phyloP scores from a whole-genome alignment of 2,329 filamentous ascomycete genomes.

The Helicocarpus griseus region DNA sequence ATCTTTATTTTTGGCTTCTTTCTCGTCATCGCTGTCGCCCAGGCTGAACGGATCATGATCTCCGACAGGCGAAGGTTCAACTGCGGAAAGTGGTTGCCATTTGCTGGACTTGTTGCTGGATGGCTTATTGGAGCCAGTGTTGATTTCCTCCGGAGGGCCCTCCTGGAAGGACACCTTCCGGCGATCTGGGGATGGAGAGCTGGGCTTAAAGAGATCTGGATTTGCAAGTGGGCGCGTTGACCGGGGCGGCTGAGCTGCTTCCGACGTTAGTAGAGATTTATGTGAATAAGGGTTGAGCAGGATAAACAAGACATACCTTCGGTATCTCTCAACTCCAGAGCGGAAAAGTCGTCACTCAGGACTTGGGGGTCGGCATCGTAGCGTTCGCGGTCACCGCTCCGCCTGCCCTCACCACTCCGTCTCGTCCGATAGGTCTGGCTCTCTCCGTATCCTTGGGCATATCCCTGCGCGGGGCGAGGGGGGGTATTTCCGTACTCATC shows the following conservation, averaged over 20 bases:
- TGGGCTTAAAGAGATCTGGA: constrained; percentile 69
- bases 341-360: constrained; percentile 76
- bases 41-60: constrained; percentile 96
- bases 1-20: constrained; percentile 58
- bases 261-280: neutral
- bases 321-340: constrained; percentile 52
- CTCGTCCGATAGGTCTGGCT: constrained; percentile 41
- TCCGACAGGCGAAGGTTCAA: constrained; percentile 73
- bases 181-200: constrained; percentile 43
- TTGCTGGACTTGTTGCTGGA: constrained; percentile 68
- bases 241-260: constrained; percentile 42
- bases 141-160: constrained; percentile 68
- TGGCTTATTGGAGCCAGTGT: constrained; percentile 50
- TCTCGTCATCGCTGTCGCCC: constrained; percentile 90
- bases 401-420: constrained; percentile 54
- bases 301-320: constrained; percentile 36
- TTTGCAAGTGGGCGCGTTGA: constrained; percentile 61
- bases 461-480: constrained; percentile 23
- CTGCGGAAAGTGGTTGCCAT: constrained; percentile 85
- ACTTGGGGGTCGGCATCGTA: constrained; percentile 94
- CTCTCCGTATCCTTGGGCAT: constrained; percentile 26
- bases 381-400: constrained; percentile 78
- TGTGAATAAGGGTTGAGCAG: neutral
- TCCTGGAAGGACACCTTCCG: constrained; percentile 50
- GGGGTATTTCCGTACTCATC: constrained; percentile 25